Percentiles rank a stretch among this genome's conserved stretches.
Evolutionary conservation across 805 yeast genomes (phyloP).

Genomic region (Myxozyma vanderwaltii): DNA sequence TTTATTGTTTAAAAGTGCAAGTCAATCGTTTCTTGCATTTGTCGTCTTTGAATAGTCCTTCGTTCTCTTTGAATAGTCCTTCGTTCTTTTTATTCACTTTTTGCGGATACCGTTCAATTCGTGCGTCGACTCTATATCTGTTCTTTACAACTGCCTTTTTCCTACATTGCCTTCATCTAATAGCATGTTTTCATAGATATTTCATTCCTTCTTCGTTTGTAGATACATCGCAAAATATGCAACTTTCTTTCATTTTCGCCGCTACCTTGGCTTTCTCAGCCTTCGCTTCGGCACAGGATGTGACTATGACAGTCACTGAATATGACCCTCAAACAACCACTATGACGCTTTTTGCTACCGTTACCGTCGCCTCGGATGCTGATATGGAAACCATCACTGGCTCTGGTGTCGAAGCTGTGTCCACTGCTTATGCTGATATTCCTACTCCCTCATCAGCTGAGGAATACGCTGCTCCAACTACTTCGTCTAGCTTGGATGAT

Average conservation of each 20-base stretch:
- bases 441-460: not conserved
- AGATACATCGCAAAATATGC: conserved; percentile 7
- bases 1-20: not conserved
- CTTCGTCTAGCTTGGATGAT: not conserved
- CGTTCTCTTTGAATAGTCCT: not conserved
- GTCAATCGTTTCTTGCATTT: conserved; percentile 4
- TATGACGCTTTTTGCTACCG: conserved; percentile 4
- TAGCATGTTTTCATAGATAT: not conserved
- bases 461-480: not conserved
- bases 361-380: conserved; percentile 5
- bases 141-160: too few species aligned
- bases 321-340: conserved; percentile 2
- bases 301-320: conserved; percentile 11
- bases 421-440: not conserved
- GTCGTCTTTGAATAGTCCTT: not conserved
- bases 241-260: conserved; percentile 6
- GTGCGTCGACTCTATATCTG: not conserved
- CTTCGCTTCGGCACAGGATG: conserved; percentile 12
- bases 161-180: not conserved
- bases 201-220: not conserved
- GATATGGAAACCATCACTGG: not conserved
- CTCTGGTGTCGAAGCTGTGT: not conserved
- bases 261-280: conserved; percentile 1
- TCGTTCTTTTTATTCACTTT: not conserved
- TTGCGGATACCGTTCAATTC: not conserved